These are phyloP conservation scores for Xylaria palmicola DNA, from an alignment of 495 filamentous ascomycete species.

Conservation along the genomic window DNA sequence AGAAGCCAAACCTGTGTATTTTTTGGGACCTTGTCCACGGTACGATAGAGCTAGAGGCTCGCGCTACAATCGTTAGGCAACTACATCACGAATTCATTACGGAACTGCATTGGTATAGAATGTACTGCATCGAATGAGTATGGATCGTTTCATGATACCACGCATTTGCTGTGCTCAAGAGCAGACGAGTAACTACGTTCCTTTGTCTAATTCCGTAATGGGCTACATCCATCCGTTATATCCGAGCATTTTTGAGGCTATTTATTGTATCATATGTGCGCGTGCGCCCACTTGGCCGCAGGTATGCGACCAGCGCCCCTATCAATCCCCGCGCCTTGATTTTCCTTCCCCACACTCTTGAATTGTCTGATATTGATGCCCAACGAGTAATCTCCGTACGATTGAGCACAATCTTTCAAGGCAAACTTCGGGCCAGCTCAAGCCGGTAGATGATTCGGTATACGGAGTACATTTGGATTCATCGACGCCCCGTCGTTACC, in stretches of 20 bases:
- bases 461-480: not conserved
- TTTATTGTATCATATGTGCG: not conserved
- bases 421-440: not conserved
- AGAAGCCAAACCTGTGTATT: not conserved
- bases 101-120: not conserved
- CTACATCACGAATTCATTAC: not conserved
- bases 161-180: not conserved
- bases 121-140: not conserved
- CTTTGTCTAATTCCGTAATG: not conserved
- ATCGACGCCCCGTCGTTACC: not conserved
- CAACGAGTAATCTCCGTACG: constrained; percentile 3
- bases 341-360: constrained; percentile 5
- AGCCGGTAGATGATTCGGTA: not conserved
- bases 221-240: not conserved
- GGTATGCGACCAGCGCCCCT: not conserved
- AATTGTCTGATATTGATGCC: constrained; percentile 7
- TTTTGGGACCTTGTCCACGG: not conserved
- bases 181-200: not conserved
- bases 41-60: not conserved
- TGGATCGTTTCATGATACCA: not conserved
- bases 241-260: not conserved
- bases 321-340: constrained; percentile 7
- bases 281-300: constrained; percentile 2
- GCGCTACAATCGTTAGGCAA: not conserved
- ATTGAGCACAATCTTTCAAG: not conserved